Conservation (phyloP, 441 rosid species). For the Adansonia madagascariensis region DNA sequence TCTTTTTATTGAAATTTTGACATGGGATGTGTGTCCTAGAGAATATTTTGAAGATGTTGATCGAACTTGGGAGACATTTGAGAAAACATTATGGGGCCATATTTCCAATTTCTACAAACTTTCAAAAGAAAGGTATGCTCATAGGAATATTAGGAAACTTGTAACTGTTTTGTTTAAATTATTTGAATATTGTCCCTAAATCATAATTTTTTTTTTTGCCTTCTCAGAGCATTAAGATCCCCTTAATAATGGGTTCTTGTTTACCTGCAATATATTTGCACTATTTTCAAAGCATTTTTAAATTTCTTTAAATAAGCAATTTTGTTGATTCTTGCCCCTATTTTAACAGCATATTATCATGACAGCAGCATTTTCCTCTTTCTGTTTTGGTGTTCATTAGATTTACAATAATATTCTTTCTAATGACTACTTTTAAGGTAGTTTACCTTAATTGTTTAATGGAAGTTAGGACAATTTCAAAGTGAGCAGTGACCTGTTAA, state of each 20-base stretch:
- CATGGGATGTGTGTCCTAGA: conserved; percentile 46
- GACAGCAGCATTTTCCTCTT: neutral
- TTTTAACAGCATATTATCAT: neutral
- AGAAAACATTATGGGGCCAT: conserved; percentile 95
- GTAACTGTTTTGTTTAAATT: neutral
- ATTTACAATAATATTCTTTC: neutral
- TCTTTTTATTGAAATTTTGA: conserved; percentile 26
- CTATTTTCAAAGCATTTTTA: neutral
- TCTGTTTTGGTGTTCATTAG: neutral
- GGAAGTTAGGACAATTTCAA: neutral
- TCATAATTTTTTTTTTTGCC: conserved; percentile 4
- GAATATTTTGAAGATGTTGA: conserved; percentile 99
- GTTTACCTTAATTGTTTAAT: neutral
- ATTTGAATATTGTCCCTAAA: neutral
- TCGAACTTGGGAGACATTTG: conserved; percentile 96
- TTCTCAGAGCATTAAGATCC: neutral
- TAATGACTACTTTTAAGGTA: neutral
- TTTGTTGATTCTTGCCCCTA: neutral
- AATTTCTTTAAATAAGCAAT: neutral
- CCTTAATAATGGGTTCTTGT: neutral
- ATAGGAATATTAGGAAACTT: conserved; percentile 11
- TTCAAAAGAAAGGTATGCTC: conserved; percentile 86
- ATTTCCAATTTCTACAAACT: conserved; percentile 84
- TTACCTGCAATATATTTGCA: neutral
- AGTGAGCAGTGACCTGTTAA: neutral